Evolutionary conservation across 495 filamentous ascomycete genomes (phyloP), one percentile per base, ranked within the genome.

Genomic region (Xeromyces bisporus): DNA sequence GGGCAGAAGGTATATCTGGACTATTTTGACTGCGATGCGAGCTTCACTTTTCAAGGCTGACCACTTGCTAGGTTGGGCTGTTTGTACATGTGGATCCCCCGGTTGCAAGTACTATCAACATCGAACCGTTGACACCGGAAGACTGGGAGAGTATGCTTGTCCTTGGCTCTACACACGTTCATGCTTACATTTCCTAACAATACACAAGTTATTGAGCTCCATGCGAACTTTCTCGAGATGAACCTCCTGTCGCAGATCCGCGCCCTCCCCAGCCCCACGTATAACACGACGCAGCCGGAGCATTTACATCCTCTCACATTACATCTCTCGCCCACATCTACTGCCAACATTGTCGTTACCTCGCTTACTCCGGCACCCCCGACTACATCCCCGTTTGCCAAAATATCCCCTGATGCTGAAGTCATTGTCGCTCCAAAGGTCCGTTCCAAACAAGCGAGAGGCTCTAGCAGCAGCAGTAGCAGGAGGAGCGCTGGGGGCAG

Each of bases 361-460:
- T 83, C 84, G 18, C 58, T 93, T 15, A 69, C 68, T 6, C 85
- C 85, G 2, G 58, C 74, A n/a, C 72, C 71, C 2, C 47, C 80
- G 18, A 61, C 68, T 2, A 67, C 72, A 13, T 71, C 74, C 5
- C 67, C 79, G 2, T 93, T 93, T 47, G 86, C 84, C 16, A 94
- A 92, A 55, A 80, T 97, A 35, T 75, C 80, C 0, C 77, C 86
- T 0, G 84, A 96, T 47, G 87, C 83, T 13, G 89, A 97, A 54
- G 84, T 96, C 29, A 86, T 93, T 35, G 91, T 97, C 15, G 87
- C 89, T 3, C 89, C 89, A 1, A 97, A 97, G 51, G 74, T 66
- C 11, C 67, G 77, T n/a, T 62, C 71, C 17, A 69, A 69, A 30
- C 56, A 60, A 18, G 55, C 53, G 23, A 68, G 70, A 29, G 67